These are phyloP conservation scores for Alternaria novae-zelandiae DNA, from an alignment of 2,329 filamentous ascomycete genomes.

Conservation along the genomic window DNA sequence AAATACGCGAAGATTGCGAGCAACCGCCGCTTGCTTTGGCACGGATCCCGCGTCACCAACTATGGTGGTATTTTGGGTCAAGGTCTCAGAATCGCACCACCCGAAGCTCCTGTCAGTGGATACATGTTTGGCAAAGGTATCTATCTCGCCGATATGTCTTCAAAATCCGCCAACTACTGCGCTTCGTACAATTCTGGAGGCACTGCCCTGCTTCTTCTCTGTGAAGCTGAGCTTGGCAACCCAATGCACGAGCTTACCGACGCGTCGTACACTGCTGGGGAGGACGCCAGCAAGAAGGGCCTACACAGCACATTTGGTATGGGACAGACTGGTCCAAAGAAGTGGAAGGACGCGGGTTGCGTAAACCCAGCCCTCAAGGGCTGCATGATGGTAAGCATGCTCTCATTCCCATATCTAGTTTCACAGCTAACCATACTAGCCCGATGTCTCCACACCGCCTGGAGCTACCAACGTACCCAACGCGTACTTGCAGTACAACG, in stretches of 20 bases:
- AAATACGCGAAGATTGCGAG: constrained; percentile 60
- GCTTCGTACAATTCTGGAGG: constrained; percentile 66
- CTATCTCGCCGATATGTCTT: constrained; percentile 81
- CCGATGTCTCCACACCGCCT: constrained; percentile 48
- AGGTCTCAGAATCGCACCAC: constrained; percentile 87
- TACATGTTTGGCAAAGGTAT: constrained; percentile 94
- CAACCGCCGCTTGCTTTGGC: constrained; percentile 82
- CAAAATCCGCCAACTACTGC: constrained; percentile 84
- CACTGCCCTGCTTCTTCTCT: constrained; percentile 77
- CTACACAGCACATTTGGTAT: constrained; percentile 73
- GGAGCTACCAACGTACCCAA: constrained; percentile 56
- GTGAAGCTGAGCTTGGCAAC: constrained; percentile 80
- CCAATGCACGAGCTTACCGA: constrained; percentile 70
- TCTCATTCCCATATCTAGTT: not conserved
- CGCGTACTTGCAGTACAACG: constrained; percentile 69
- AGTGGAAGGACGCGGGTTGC: constrained; percentile 77
- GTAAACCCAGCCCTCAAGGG: constrained; percentile 71
- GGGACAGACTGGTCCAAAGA: constrained; percentile 67
- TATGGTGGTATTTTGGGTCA: constrained; percentile 87
- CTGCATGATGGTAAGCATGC: constrained; percentile 68
- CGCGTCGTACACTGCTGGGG: constrained; percentile 68
- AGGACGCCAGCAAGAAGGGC: constrained; percentile 65
- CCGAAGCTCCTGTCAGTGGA: constrained; percentile 77
- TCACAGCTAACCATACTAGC: constrained; percentile 24
- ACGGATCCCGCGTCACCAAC: constrained; percentile 83